phyloP scores from a whole-genome alignment of 495 filamentous ascomycete species.

The Penicillium riverlandense region DNA sequence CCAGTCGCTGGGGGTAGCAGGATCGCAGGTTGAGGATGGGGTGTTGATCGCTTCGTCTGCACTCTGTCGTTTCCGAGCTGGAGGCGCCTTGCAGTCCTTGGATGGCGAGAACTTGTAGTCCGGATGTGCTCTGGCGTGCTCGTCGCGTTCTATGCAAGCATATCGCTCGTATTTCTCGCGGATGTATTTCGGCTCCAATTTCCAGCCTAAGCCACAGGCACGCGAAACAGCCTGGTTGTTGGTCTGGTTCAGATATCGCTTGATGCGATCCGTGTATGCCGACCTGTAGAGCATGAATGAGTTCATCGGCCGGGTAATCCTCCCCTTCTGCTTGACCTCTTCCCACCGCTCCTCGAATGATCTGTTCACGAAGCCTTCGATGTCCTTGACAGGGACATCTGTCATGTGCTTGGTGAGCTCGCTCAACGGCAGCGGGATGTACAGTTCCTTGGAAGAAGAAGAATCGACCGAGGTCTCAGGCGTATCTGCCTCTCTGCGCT shows the following conservation, averaged over 20 bases:
- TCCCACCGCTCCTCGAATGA: slow-evolving; percentile 59
- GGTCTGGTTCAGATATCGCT: slow-evolving; percentile 74
- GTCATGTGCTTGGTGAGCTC: slow-evolving; percentile 62
- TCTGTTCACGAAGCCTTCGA: slow-evolving; percentile 75
- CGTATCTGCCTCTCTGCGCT: neutral
- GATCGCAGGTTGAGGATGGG: neutral
- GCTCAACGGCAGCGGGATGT: slow-evolving; percentile 57
- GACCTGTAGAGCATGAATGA: slow-evolving; percentile 98
- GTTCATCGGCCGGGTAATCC: slow-evolving; percentile 91
- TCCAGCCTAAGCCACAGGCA: slow-evolving; percentile 80
- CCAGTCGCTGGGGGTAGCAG: slow-evolving; percentile 21
- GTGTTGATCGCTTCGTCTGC: no score
- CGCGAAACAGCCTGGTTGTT: slow-evolving; percentile 93
- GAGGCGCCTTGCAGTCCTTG: slow-evolving; percentile 47
- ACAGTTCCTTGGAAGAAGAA: neutral
- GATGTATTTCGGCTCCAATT: slow-evolving; percentile 63
- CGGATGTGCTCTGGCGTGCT: slow-evolving; percentile 81
- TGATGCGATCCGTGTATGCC: slow-evolving; percentile 81
- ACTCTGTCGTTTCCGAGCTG: slow-evolving; percentile 26
- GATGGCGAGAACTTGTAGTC: slow-evolving; percentile 92
- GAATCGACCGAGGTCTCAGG: no score
- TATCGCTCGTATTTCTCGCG: slow-evolving; percentile 74
- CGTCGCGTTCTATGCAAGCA: slow-evolving; percentile 74
- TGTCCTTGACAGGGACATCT: slow-evolving; percentile 64
- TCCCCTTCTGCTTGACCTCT: slow-evolving; percentile 64